Evolutionary conservation across 345 rosid genomes (phyloP), one percentile per base, ranked within the genome.

Genomic region (Erodium maritimum): DNA sequence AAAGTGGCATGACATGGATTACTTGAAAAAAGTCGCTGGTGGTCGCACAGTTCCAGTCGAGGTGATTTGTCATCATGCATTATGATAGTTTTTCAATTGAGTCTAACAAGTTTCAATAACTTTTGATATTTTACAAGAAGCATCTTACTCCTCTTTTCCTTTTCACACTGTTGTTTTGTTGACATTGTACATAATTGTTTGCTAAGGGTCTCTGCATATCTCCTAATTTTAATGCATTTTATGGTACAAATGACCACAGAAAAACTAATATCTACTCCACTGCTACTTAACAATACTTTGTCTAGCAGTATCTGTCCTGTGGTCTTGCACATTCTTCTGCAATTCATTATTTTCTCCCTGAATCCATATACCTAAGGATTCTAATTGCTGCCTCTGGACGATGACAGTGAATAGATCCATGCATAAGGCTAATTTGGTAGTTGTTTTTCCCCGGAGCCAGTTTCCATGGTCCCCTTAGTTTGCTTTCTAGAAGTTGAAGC

Each of bases 31-130:
- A 56, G 82, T 85, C 64, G 99, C 95, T 61, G 99, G 95, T 67
- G 79, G 83, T 51, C 86, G 96, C 19, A 93, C 96, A 4, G 90
- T 93, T 54, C 99, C 96, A 21, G 96, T 93, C 57, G 99, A 93
- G 99, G 99, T 88, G 78, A 82, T 81, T 71, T 48, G 60, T 60
- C 73, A 57, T 54, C 61, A 57, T 55, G 9, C 55, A 12, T 48
- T 52, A 17, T 22, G 57, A 21, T 68, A 42, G 14, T 42, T 42
- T 11, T 42, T 42, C 48, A 10, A 9, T 42, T 11, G 48, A 42
- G 17, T 12, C 48, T 42, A 10, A 42, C 17, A 42, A 42, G 48
- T 42, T 37, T 10, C 48, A 42, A 7, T 42, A 10, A 14, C 17
- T 42, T 29, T 29, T 42, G 48, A 42, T 7, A 42, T 5, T 42